Conservation (phyloP, 176 grass and related monocot genomes). For the Bonia amplexicaulis region DNA sequence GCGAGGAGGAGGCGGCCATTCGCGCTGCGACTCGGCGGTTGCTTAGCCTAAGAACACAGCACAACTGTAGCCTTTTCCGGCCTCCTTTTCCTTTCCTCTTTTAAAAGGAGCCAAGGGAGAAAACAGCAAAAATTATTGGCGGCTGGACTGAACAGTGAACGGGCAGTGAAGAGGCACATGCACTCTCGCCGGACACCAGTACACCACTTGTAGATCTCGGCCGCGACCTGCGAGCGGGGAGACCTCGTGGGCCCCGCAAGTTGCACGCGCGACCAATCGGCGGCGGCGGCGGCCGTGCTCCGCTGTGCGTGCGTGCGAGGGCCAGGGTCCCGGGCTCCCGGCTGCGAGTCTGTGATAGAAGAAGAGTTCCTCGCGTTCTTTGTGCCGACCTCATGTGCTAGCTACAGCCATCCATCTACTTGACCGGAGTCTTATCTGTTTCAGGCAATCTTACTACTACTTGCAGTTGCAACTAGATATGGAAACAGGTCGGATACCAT, state of each 20-base stretch:
- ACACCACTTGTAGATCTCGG: not conserved
- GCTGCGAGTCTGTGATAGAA: not conserved
- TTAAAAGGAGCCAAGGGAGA: not conserved
- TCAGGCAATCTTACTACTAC: not conserved
- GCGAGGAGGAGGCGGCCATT: conserved; percentile 15
- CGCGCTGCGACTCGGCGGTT: not conserved
- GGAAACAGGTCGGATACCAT: too few species aligned
- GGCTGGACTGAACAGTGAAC: not conserved
- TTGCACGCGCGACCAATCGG: not conserved
- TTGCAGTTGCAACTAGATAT: not conserved
- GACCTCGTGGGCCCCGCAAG: not conserved
- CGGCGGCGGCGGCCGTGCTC: not conserved
- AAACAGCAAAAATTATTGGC: not conserved
- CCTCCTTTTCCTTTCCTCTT: not conserved
- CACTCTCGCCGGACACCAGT: not conserved
- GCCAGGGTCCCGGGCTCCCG: not conserved
- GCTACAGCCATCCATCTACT: not conserved
- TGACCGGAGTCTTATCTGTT: not conserved
- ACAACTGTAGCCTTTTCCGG: not conserved
- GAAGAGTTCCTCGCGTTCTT: not conserved
- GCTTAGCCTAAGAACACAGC: not conserved
- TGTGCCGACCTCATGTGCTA: not conserved
- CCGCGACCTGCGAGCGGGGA: not conserved
- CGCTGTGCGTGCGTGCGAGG: not conserved
- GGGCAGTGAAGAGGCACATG: too few species aligned